Evolutionary conservation across 2,329 filamentous ascomycete species (phyloP), one percentile per base, ranked within the genome.

Genomic region (Sporothrix curviconia): DNA sequence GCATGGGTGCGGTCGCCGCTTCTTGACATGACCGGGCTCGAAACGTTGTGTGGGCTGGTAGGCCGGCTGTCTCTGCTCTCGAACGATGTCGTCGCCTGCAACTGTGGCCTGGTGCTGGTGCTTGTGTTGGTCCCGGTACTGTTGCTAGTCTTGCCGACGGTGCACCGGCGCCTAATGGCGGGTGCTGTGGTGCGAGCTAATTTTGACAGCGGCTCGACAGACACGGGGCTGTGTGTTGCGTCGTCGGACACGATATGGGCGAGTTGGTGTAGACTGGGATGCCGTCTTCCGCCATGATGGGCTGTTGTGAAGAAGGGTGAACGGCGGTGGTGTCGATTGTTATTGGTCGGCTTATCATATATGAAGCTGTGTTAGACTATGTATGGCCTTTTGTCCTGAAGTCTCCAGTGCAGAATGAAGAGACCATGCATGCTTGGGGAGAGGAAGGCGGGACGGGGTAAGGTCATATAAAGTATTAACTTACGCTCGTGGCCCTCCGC

Each of bases 31-130:
- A 82, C 74, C 1, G 80, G 80, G 61, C 74, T 83, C 28, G 84
- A 87, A 51, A 90, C 78, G 72, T 89, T 90, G 69, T 89, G 85
- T 8, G 86, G 85, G 62, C 86, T 89, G 12, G 82, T 85, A 1
- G 86, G 86, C 58, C 84, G 77, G 67, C 81, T 86, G 60, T 86
- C 83, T 62, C 75, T 79, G 69, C 78, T 83, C 19, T 89, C 86
- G 63, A 87, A 85, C 1, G 84, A 84, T 37, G 76, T 76, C n/a
- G 79, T 75, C 14, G 76, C 72, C 60, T 78, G 76, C 40, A 81
- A 67, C 58, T 86, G 80, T 1, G 74, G 68, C 50, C 65, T 57
- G 52, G 64, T 60, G 53, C 46, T 37, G 22, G 52, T 24, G 43
- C 56, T 60, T 43, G 51, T 37, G n/a, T 53, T 47, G n/a, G 46